These are phyloP conservation scores for Rhinocladiella mackenziei DNA, from an alignment of 2,329 filamentous ascomycete genomes.

Conservation along the genomic window DNA sequence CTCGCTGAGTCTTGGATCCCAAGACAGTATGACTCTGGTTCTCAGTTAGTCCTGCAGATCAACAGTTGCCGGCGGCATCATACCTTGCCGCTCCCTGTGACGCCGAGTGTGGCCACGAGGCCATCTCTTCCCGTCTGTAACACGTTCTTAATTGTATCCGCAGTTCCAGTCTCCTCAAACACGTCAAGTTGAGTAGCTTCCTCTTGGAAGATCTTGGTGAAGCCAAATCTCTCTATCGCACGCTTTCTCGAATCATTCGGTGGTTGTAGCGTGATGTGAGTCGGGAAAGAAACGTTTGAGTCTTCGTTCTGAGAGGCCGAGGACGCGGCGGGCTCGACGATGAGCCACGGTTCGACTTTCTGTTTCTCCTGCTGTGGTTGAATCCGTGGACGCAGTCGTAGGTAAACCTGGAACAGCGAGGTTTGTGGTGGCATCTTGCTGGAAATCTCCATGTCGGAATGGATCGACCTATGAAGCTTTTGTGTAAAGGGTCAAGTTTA, in stretches of 20 bases:
- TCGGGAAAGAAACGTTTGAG: slow-evolving; percentile 45
- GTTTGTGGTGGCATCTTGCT: slow-evolving; percentile 26
- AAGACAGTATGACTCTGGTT: slow-evolving; percentile 94
- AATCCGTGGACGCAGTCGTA: slow-evolving; percentile 71
- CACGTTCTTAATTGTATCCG: slow-evolving; percentile 64
- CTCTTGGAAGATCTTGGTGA: slow-evolving; percentile 90
- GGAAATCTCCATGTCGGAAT: slow-evolving; percentile 22
- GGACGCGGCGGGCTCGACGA: slow-evolving; percentile 60
- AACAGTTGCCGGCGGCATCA: background rate
- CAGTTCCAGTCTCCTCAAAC: slow-evolving; percentile 67
- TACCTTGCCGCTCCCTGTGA: slow-evolving; percentile 95
- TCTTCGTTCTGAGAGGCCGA: slow-evolving; percentile 33
- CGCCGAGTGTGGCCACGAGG: slow-evolving; percentile 82
- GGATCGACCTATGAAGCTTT: background rate
- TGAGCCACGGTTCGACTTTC: slow-evolving; percentile 66
- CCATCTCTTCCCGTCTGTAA: slow-evolving; percentile 82
- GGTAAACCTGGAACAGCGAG: slow-evolving; percentile 83
- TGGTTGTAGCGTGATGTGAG: slow-evolving; percentile 72
- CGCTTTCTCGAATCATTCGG: slow-evolving; percentile 78
- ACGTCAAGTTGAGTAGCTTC: slow-evolving; percentile 78
- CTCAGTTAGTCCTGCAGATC: slow-evolving; percentile 1
- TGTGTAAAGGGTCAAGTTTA: too few relatives aligned
- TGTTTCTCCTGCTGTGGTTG: slow-evolving; percentile 38
- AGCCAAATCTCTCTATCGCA: slow-evolving; percentile 88
- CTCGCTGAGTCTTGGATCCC: slow-evolving; percentile 78